Base-by-base conservation (phyloP, 768 basidiomycete genomes). In the Termitomyces sp. region DNA sequence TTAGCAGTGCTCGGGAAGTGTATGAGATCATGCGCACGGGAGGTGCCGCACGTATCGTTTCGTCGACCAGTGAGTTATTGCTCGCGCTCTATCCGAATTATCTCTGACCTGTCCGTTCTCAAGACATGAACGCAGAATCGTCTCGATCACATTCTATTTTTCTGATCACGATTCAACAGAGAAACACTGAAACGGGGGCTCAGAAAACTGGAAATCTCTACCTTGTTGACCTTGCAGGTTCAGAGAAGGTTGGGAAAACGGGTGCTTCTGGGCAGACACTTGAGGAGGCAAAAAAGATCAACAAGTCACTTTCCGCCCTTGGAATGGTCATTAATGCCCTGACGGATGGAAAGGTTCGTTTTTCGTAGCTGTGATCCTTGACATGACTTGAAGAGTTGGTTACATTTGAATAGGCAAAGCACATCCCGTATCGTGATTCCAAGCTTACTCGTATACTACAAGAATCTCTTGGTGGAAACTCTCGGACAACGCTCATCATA, bases 221-320 rank as follows among this genome's bases (percentile, higher is more conserved):
- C 71, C 86, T 99, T 20, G 97, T 99, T 49, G 97, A 99, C 80
- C 79, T 99, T 62, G 97, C 97, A 56, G 97, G 97, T 66, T 97
- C 94, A 22, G 97, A 99, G 75, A 99, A 99, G 76, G 95, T 99
- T 56, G 96, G 96, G 48, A 99, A 99, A 81, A 99, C 97, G 42
- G 97, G 97, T 20, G 97, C 97, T 51, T 98, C 95, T 2, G 97
- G 97, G 1, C 98, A 99, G 72, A 99, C 97, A 26, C 77, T 99
- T 8, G 97, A 99, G 73, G 97, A 99, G 74, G 97, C 97, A 14
- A 99, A 99, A 86, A 99, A 99, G 82, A 99, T 99, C 77, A 99
- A 99, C 79, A 99, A 99, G 74, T 94, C 91, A 30, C 77, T 99
- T 27, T 96, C 94, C 18, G 97, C 97, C 12, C 83, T 99, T 62